Percentiles rank a stretch among this genome's conserved stretches.
Conservation (phyloP, 2,329 filamentous ascomycete genomes). For the Colletotrichum siamense region DNA sequence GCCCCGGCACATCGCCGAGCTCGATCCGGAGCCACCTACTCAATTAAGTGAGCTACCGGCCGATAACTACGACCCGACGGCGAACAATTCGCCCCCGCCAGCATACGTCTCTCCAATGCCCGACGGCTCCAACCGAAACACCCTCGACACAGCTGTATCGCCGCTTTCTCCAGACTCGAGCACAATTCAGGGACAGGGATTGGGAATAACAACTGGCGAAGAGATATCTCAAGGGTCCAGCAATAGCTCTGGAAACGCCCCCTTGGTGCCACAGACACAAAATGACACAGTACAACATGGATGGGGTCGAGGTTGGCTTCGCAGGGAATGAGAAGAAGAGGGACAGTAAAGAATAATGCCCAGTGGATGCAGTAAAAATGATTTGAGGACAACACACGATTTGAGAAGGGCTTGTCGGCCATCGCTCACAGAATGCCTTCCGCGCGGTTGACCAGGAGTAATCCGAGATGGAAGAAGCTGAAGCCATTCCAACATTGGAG, state of each 20-base stretch:
- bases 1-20: neutral
- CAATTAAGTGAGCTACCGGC: slow-evolving; percentile 10
- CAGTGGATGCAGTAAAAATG: neutral
- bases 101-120: slow-evolving; percentile 4
- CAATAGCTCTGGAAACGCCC: neutral
- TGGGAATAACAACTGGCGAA: neutral
- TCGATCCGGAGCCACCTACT: neutral
- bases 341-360: fast-evolving
- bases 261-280: neutral
- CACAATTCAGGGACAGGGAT: neutral
- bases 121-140: neutral
- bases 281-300: neutral
- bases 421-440: neutral
- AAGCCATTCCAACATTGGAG: fast-evolving
- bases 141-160: slow-evolving; percentile 2
- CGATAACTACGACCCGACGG: slow-evolving; percentile 6
- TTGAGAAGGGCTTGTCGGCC: neutral
- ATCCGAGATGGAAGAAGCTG: neutral
- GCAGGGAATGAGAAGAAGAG: neutral
- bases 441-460: neutral
- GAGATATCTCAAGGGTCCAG: neutral
- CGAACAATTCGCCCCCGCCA: neutral
- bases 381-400: neutral
- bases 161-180: neutral
- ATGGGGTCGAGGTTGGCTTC: neutral